A percentile compares a stretch with the other conserved stretches of the same genome.
These are phyloP conservation scores for Quercus agrifolia DNA, from an alignment of 306 rosid species.

Conservation along the genomic window DNA sequence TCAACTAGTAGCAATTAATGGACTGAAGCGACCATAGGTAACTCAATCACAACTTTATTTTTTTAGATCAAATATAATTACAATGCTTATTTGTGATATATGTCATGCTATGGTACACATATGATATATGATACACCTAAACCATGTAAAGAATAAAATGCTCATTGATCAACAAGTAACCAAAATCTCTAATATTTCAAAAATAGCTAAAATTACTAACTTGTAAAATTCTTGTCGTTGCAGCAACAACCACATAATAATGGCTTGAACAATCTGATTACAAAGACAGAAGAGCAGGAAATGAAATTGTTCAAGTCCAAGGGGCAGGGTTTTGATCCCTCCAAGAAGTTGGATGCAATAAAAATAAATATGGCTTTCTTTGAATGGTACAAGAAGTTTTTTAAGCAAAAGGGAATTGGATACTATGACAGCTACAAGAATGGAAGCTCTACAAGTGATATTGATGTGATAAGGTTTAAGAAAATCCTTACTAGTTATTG, in stretches of 20 bases:
- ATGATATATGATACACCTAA: background rate
- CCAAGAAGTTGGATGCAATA: slow-evolving; percentile 19
- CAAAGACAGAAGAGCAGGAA: slow-evolving; percentile 9
- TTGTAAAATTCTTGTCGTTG: background rate
- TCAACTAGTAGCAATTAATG: slow-evolving; percentile 37
- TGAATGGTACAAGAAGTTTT: slow-evolving; percentile 59
- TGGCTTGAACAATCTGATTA: background rate
- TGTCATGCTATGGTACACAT: background rate
- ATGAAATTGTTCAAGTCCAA: background rate
- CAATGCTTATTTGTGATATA: background rate
- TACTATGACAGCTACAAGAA: slow-evolving; percentile 61
- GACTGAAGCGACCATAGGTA: slow-evolving; percentile 33
- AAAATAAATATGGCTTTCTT: slow-evolving; percentile 47
- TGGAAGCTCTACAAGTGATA: background rate
- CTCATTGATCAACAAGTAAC: background rate
- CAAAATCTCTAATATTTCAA: background rate
- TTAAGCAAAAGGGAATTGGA: slow-evolving; percentile 17
- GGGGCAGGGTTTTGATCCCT: slow-evolving; percentile 8
- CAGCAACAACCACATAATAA: background rate
- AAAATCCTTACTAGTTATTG: slow-evolving; percentile 44
- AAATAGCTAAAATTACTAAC: background rate
- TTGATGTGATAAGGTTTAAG: background rate
- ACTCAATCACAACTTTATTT: background rate
- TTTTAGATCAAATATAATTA: background rate
- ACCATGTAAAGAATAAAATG: background rate